A percentile compares a stretch with the other conserved stretches of the same genome.
Conservation (phyloP, 257 asterid genomes). For the Ehretia macrophylla region DNA sequence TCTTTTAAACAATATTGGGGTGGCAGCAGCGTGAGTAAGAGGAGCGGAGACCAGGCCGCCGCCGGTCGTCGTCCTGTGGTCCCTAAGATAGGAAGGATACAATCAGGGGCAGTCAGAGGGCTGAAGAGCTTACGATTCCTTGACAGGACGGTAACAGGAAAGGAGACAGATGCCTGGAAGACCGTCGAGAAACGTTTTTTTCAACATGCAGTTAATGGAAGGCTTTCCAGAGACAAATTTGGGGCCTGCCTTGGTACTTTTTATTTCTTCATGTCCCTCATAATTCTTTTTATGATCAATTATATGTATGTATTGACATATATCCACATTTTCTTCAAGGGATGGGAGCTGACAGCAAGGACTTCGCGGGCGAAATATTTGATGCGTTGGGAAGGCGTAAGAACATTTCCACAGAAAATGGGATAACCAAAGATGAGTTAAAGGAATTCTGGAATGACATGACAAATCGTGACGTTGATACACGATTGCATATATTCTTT, state of each 20-base stretch:
- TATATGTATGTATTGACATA: not conserved
- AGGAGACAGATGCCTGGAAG: slow-evolving; percentile 78
- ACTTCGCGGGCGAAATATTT: slow-evolving; percentile 69
- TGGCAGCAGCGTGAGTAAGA: slow-evolving; percentile 22
- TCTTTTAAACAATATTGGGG: slow-evolving; percentile 4
- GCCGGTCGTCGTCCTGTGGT: not conserved
- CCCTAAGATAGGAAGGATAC: slow-evolving; percentile 40
- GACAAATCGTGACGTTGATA: slow-evolving; percentile 62
- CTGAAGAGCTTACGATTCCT: slow-evolving; percentile 72
- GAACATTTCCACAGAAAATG: slow-evolving; percentile 40
- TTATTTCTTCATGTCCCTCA: not conserved
- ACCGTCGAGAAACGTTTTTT: slow-evolving; percentile 59
- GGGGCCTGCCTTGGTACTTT: slow-evolving; percentile 79
- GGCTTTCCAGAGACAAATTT: slow-evolving; percentile 66
- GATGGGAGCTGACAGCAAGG: slow-evolving; percentile 84
- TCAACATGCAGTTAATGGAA: slow-evolving; percentile 38
- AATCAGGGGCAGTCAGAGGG: slow-evolving; percentile 65
- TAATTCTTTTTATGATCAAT: slow-evolving; percentile 4
- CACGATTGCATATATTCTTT: slow-evolving; percentile 84
- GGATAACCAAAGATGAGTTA: slow-evolving; percentile 41
- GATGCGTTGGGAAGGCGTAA: slow-evolving; percentile 83
- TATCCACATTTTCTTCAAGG: slow-evolving; percentile 36
- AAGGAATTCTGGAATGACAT: slow-evolving; percentile 76
- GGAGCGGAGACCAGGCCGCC: slow-evolving; percentile 8
- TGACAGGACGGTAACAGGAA: slow-evolving; percentile 66